Evolutionary conservation across 306 rosid genomes (phyloP).

Genomic region (Begonia fuchsioides): DNA sequence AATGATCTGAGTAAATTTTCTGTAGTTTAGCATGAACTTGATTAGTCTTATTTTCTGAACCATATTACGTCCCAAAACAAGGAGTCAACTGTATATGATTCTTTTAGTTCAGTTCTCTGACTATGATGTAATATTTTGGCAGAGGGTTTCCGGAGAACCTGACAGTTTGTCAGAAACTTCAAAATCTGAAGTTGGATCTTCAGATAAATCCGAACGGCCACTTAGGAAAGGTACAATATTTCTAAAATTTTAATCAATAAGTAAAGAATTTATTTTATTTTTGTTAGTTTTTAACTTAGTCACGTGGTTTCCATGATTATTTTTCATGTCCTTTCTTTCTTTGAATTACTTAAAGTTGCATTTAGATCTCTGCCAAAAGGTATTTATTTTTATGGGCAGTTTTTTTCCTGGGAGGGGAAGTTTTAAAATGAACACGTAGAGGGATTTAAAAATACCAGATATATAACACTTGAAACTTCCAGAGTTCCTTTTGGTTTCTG

Average conservation of each 20-base stretch:
- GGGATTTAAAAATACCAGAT: no score
- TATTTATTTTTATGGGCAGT: not conserved
- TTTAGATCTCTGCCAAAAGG: not conserved
- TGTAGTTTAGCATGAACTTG: no score
- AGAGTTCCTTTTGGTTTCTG: no score
- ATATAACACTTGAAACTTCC: no score
- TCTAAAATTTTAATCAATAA: not conserved
- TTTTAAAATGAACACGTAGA: no score
- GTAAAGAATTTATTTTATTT: no score
- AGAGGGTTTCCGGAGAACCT: constrained; percentile 42
- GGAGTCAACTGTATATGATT: not conserved
- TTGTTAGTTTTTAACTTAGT: no score
- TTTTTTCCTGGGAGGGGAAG: not conserved
- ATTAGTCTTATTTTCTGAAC: no score
- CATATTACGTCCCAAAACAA: not conserved
- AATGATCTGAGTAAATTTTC: no score
- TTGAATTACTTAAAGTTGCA: no score
- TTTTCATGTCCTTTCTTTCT: no score
- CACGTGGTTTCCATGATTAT: no score
- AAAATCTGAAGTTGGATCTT: constrained; percentile 31
- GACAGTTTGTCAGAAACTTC: constrained; percentile 34
- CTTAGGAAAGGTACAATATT: constrained; percentile 56
- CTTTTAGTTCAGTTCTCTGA: not conserved
- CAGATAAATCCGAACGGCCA: constrained; percentile 36
- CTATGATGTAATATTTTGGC: constrained; percentile 13